Evolutionary conservation across 2,329 filamentous ascomycete species (phyloP).

Genomic region (Microdochium paspali): DNA sequence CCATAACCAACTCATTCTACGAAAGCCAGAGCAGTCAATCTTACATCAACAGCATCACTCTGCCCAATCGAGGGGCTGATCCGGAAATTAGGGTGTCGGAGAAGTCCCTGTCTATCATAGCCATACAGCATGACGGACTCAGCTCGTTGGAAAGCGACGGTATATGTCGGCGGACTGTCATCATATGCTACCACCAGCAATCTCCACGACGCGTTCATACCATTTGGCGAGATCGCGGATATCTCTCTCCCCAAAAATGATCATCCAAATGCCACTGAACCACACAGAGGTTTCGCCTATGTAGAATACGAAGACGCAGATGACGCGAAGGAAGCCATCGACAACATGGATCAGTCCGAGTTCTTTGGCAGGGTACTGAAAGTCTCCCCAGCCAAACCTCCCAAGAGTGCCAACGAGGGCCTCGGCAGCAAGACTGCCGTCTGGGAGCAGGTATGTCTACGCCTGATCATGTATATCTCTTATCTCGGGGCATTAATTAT

Average conservation of each 20-base stretch:
- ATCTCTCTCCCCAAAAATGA: slow-evolving; percentile 86
- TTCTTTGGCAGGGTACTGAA: slow-evolving; percentile 88
- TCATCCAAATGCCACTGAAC: slow-evolving; percentile 64
- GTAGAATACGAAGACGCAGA: slow-evolving; percentile 82
- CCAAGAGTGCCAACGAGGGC: slow-evolving; percentile 80
- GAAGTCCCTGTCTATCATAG: no score
- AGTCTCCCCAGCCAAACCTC: slow-evolving; percentile 83
- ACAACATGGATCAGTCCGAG: slow-evolving; percentile 98
- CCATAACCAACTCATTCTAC: no score
- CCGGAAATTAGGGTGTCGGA: no score
- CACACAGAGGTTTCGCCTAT: slow-evolving; percentile 90
- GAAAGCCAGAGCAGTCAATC: no score
- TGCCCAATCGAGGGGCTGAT: no score
- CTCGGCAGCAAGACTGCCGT: slow-evolving; percentile 88
- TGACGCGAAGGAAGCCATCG: slow-evolving; percentile 89
- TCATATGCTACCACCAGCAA: slow-evolving; percentile 65
- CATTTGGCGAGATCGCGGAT: slow-evolving; percentile 92
- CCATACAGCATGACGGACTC: slow-evolving; percentile 85
- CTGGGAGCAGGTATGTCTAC: slow-evolving; percentile 78
- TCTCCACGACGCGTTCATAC: slow-evolving; percentile 85
- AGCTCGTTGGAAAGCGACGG: slow-evolving; percentile 76
- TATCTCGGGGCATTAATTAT: no score
- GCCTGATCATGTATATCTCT: no score
- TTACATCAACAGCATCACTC: no score
- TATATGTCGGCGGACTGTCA: slow-evolving; percentile 86